Base-by-base conservation (phyloP, 1,139 yeast genomes). In the Candida gigantensis region DNA sequence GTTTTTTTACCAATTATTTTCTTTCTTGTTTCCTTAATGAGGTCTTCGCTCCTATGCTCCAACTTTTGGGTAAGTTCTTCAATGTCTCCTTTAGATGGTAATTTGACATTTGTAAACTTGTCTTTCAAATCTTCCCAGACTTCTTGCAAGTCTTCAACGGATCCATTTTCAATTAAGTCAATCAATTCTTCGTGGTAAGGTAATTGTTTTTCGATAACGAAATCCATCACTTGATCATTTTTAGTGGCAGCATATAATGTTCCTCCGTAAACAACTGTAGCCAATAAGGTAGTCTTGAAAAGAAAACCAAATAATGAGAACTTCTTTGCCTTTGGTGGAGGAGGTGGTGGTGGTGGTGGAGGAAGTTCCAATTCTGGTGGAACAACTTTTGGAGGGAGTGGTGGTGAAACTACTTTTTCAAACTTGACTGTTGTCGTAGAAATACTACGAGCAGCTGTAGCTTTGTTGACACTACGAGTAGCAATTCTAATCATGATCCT, bases 151-250 rank as follows among this genome's bases (percentile, higher is more conserved):
- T 67, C 74, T 7, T 67, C 70, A 13, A 55, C 21, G 2, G 67
- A 55, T 5, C 70, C 70, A 28, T 62, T 60, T 48, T 71, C 77
- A 34, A 66, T 61, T 24, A 66, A 32, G 35, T 68, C 69, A 45
- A 70, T 53, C 34, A 70, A 50, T 45, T 67, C 71, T 42, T 71
- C 76, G 41, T 66, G 58, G 51, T 62, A 68, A n/a, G 76, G 76
- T 40, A 68, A 62, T 41, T 69, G 68, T 35, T 68, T 49, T 45
- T 71, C 76, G 39, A 68, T 62, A 29, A 71, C 73, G 45, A 68
- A 69, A 49, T 71, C 75, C 68, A 69, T 58, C 12, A 70, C 74
- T 33, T 56, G 56, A 37, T 70, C 74, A 47, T 64, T 69, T 50
- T 69, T 71, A 39, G 75, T 69, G 41, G 77, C 75, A 24, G 50